Percentiles rank a stretch among this genome's conserved stretches.
Conservation (phyloP, 345 rosid genomes). For the Laguncularia racemosa region DNA sequence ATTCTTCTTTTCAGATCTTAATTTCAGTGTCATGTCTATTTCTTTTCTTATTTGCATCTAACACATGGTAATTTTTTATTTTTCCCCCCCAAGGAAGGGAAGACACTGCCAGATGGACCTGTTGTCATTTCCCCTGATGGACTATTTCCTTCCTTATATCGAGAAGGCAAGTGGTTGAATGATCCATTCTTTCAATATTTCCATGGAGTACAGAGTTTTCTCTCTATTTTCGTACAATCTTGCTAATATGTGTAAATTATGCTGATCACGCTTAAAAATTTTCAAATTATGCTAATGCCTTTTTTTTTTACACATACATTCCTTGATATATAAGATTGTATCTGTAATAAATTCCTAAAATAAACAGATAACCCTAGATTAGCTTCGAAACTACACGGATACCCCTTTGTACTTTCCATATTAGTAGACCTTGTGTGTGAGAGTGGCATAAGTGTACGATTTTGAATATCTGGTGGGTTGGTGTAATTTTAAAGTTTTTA, state of each 20-base stretch:
- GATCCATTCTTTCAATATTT: neutral
- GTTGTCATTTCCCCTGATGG: slow-evolving; percentile 98
- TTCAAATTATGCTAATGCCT: no score
- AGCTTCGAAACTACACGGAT: no score
- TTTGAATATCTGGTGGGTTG: no score
- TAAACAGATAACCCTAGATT: no score
- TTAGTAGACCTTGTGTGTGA: no score
- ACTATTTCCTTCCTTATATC: slow-evolving; percentile 79
- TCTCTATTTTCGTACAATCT: neutral
- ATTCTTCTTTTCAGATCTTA: neutral
- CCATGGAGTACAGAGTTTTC: neutral
- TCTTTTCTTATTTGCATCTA: neutral
- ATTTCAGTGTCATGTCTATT: neutral
- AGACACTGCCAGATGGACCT: slow-evolving; percentile 95
- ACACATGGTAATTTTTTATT: neutral
- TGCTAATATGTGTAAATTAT: neutral
- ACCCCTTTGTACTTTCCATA: no score
- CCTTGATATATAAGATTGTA: no score
- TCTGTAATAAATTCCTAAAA: no score
- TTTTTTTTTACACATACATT: no score
- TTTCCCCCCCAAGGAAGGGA: slow-evolving; percentile 54
- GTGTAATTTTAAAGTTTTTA: no score
- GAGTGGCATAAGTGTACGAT: no score
- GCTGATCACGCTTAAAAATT: no score
- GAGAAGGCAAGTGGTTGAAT: slow-evolving; percentile 62